Conservation (phyloP, 768 basidiomycete genomes). For the Termitomyces eurrhizus region DNA sequence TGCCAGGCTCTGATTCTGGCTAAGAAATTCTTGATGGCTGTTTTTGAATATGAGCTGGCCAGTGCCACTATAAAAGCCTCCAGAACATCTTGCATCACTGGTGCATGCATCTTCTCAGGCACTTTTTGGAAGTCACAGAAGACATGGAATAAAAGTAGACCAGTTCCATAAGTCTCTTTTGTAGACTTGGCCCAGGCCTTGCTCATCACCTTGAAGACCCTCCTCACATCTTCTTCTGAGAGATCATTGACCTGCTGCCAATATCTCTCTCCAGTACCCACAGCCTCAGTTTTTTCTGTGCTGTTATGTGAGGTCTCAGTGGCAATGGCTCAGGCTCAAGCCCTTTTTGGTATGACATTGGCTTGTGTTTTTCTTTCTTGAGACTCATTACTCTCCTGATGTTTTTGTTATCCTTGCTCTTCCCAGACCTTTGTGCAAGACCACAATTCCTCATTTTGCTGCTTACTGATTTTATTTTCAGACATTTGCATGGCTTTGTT, state of each 20-base stretch:
- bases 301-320: neutral
- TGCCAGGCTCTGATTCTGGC: conserved; percentile 43
- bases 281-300: neutral
- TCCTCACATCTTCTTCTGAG: conserved; percentile 17
- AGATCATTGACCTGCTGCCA: too few species aligned
- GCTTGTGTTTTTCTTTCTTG: too few species aligned
- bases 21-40: conserved; percentile 33
- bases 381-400: too few species aligned
- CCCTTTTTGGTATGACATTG: too few species aligned
- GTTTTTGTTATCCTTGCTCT: too few species aligned
- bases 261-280: too few species aligned
- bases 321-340: too few species aligned
- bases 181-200: conserved; percentile 28
- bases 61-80: conserved; percentile 24
- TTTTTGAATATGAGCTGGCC: conserved; percentile 28
- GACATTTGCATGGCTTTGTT: too few species aligned
- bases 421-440: neutral
- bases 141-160: too few species aligned
- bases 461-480: too few species aligned
- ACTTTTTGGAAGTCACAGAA: conserved; percentile 8
- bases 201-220: conserved; percentile 21
- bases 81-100: conserved; percentile 21
- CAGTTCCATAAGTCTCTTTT: conserved; percentile 4
- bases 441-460: too few species aligned
- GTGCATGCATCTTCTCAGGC: conserved; percentile 28